Conservation (phyloP, 2,329 filamentous ascomycete species). For the Lizonia empirigonia region DNA sequence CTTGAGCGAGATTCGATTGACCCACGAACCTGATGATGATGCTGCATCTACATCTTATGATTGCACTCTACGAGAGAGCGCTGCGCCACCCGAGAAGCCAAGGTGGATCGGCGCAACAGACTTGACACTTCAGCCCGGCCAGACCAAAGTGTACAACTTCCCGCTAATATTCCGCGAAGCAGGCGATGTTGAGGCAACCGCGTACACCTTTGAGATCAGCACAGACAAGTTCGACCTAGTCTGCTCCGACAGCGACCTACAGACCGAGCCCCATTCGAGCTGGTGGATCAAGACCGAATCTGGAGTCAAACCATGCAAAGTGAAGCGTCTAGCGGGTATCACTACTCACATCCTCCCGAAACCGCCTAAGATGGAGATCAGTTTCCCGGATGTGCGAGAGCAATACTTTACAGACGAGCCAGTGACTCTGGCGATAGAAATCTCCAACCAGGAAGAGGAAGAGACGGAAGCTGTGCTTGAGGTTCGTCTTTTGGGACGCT, state of each 20-base stretch:
- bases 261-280: conserved; percentile 26
- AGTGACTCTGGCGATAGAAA: conserved; percentile 69
- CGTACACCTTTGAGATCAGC: conserved; percentile 67
- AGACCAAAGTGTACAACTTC: conserved; percentile 73
- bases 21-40: conserved; percentile 28
- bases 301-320: conserved; percentile 34
- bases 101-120: conserved; percentile 64
- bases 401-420: conserved; percentile 87
- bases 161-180: conserved; percentile 78
- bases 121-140: conserved; percentile 69
- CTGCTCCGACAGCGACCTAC: conserved; percentile 62
- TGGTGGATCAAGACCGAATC: conserved; percentile 44
- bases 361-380: conserved; percentile 87
- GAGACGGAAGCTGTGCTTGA: conserved; percentile 74
- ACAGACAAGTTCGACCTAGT: conserved; percentile 70
- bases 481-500: conserved; percentile 66
- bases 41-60: conserved; percentile 28
- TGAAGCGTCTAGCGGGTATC: conserved; percentile 49
- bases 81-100: conserved; percentile 33
- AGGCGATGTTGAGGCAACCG: conserved; percentile 72
- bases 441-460: conserved; percentile 84
- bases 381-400: conserved; percentile 63
- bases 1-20: conserved; percentile 41
- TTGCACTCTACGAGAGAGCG: conserved; percentile 36
- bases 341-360: conserved; percentile 79